phyloP scores from a whole-genome alignment of 306 rosid genomes.

The Urtica urens region DNA sequence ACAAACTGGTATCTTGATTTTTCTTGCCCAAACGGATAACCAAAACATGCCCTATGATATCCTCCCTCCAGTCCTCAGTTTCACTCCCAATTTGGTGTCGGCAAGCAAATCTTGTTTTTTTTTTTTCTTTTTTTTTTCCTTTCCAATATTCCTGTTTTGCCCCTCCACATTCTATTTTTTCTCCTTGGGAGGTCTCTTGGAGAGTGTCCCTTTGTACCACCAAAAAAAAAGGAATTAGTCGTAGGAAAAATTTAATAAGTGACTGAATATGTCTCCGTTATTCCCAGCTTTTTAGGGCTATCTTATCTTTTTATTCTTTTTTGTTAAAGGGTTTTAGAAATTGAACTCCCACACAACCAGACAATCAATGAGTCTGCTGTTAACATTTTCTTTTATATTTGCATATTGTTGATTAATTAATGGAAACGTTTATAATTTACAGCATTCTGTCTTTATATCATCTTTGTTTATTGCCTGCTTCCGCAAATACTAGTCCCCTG shows the following conservation, averaged over 20 bases:
- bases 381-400: constrained; percentile 42
- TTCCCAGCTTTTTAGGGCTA: constrained; percentile 33
- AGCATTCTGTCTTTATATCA: too few species aligned
- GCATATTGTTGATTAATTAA: constrained; percentile 53
- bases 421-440: constrained; percentile 31
- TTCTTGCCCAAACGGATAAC: constrained; percentile 29
- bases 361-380: constrained; percentile 18
- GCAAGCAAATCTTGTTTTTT: constrained; percentile 23
- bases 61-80: constrained; percentile 22
- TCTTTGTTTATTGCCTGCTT: too few species aligned
- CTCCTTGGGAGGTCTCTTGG: constrained; percentile 29
- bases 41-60: constrained; percentile 22
- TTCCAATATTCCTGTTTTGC: not conserved
- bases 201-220: constrained; percentile 49
- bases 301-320: constrained; percentile 36
- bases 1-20: constrained; percentile 19
- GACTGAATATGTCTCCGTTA: constrained; percentile 26
- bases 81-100: too few species aligned
- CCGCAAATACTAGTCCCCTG: too few species aligned
- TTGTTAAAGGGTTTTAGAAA: constrained; percentile 40
- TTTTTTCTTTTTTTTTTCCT: not conserved
- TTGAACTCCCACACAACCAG: constrained; percentile 27
- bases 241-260: constrained; percentile 51
- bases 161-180: constrained; percentile 24
- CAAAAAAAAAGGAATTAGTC: constrained; percentile 42